These are phyloP conservation scores for Lentinula aciculospora DNA, from an alignment of 768 basidiomycete genomes.

Conservation along the genomic window DNA sequence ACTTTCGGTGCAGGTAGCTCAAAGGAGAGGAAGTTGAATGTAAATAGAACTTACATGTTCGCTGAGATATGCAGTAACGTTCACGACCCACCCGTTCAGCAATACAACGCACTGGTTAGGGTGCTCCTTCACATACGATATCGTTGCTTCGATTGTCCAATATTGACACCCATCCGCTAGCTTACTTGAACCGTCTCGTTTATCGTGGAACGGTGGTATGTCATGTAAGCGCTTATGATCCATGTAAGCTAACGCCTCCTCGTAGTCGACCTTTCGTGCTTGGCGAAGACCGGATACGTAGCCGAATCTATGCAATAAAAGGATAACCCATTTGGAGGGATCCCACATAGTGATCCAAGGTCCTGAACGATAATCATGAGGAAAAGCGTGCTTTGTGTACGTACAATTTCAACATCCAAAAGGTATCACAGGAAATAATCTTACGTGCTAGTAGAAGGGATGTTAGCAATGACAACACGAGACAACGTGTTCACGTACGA, in stretches of 20 bases:
- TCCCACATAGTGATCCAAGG: conserved; percentile 64
- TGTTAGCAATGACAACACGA: background rate
- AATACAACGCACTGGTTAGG: conserved; percentile 42
- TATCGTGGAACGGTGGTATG: conserved; percentile 7
- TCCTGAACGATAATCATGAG: conserved; percentile 72
- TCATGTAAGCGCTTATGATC: conserved; percentile 27
- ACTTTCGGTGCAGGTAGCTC: too few species aligned
- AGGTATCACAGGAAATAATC: background rate
- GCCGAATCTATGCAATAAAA: conserved; percentile 41
- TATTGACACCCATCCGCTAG: conserved; percentile 19
- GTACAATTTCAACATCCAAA: background rate
- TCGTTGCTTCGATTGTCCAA: conserved; percentile 29
- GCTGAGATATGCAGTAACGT: conserved; percentile 53
- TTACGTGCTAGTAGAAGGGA: background rate
- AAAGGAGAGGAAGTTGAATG: too few species aligned
- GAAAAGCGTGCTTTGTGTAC: conserved; percentile 59
- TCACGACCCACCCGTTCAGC: conserved; percentile 56
- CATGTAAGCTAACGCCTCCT: conserved; percentile 45
- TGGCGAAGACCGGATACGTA: conserved; percentile 43
- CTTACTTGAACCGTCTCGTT: background rate
- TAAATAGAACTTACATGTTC: conserved; percentile 67
- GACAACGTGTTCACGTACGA: conserved; percentile 34
- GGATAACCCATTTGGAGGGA: conserved; percentile 76
- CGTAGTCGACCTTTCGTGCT: conserved; percentile 43
- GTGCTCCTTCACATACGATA: conserved; percentile 16